phyloP scores from a whole-genome alignment of 129 eudicot genomes.

The Dittrichia graveolens region DNA sequence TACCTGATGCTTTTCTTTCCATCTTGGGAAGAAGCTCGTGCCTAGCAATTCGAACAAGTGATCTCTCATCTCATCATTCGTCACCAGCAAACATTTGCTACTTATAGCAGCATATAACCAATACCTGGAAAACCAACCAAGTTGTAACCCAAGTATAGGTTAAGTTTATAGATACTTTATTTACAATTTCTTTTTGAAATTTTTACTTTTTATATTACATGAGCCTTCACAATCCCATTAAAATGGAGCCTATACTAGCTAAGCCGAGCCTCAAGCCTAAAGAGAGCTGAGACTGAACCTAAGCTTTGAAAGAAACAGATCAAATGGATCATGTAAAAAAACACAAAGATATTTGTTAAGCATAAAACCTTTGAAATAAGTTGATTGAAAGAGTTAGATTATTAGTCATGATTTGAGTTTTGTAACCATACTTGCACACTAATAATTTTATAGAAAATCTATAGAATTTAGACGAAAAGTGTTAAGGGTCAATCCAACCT shows the following conservation, averaged over 20 bases:
- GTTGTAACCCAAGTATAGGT: background rate
- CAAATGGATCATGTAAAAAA: too few species aligned
- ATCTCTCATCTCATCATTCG: constrained; percentile 97
- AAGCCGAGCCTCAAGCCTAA: too few species aligned
- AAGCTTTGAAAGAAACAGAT: too few species aligned
- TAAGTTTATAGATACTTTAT: background rate
- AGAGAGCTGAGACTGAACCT: too few species aligned
- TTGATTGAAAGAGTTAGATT: too few species aligned
- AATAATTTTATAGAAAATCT: too few species aligned
- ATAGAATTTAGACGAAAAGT: too few species aligned
- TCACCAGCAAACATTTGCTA: constrained; percentile 74
- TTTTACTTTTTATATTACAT: background rate
- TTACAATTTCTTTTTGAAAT: background rate
- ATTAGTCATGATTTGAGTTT: too few species aligned
- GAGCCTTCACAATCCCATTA: background rate
- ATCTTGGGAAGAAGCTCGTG: constrained; percentile 84
- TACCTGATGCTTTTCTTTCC: constrained; percentile 98
- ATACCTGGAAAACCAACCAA: constrained; percentile 50
- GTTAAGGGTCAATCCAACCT: too few species aligned
- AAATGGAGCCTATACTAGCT: background rate
- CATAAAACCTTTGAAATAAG: too few species aligned
- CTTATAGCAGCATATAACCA: constrained; percentile 96
- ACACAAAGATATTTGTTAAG: too few species aligned
- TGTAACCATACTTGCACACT: too few species aligned
- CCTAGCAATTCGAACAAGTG: constrained; percentile 86